Evolutionary conservation across 2,329 filamentous ascomycete genomes (phyloP).

Genomic region (Sporothrix pseudoabietina): DNA sequence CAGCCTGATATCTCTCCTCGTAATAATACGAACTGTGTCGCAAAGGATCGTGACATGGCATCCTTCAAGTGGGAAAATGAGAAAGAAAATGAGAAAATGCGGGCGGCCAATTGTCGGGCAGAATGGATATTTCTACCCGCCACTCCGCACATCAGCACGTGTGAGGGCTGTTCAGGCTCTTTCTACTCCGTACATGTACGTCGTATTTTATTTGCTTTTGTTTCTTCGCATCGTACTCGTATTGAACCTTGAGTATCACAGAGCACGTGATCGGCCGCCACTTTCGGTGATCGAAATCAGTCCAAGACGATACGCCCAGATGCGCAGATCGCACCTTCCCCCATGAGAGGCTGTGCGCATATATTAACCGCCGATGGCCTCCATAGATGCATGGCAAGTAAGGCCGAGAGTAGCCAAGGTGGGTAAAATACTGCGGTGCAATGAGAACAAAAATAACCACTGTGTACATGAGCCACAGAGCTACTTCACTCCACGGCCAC

Average conservation of each 20-base stretch:
- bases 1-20: background rate
- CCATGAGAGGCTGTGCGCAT: constrained; percentile 8
- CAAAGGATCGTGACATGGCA: background rate
- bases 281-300: background rate
- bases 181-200: background rate
- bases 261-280: background rate
- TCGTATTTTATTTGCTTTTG: background rate
- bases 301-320: background rate
- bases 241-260: no score
- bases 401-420: background rate
- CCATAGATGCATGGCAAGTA: constrained; percentile 20
- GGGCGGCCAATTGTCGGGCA: background rate
- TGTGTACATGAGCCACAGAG: background rate
- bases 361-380: background rate
- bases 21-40: background rate
- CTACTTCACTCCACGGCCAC: background rate
- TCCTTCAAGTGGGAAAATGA: background rate
- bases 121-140: background rate
- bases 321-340: constrained; percentile 2
- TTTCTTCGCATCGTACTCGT: background rate
- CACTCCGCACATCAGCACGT: background rate
- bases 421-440: background rate
- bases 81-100: background rate
- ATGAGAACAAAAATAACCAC: background rate
- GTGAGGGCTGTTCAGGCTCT: background rate